Base-by-base conservation (phyloP, 345 rosid species). In the Noccaea caerulescens region DNA sequence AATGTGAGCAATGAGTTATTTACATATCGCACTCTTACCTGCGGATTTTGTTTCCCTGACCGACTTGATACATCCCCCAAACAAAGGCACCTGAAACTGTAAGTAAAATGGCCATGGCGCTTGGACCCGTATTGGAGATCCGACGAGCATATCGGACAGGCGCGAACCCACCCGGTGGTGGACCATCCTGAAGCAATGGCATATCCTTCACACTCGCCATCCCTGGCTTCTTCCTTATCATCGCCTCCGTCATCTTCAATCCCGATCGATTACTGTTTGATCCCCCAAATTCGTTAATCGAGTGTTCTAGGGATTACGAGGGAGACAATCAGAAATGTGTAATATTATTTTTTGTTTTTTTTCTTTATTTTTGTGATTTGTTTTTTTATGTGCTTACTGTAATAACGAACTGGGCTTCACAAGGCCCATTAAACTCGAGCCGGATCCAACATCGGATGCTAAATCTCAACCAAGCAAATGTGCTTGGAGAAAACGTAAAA, bases 201-300 rank as follows among this genome's bases (percentile, higher is more conserved):
- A 94, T 94, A 77, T 94, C 99, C 78, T 91, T 94, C 38, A 94
- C 95, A 81, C 99, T 94, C 13, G 86, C 92, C 96, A 91, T 91
- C 50, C 99, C 96, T 36, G 99, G 93, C 92, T 91, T 94, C 36
- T 89, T 94, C 89, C 99, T 89, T 46, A 94, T 88, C 90, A 85
- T 34, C 13, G 96, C 88, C 75, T 94, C 99, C 84, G 99, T 94
- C 99, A 94, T 94, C 77, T 80, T 76, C 58, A 9, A 14, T 45
- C 66, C 46, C 63, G 49, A 50, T 42, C 20, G 61, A 47, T 12
- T 3, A 27, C 60, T 10, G 4, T 37, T 32, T 66, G 60, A 50
- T 58, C 37, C 39, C 42, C 68, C 71, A 12, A 66, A 65, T 13
- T 60, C 30, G 30, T 27, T 13, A 12, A 51, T 14, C 46, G 47